Conservation (phyloP, 2,329 filamentous ascomycete genomes). For the Periconia macrospinosa region DNA sequence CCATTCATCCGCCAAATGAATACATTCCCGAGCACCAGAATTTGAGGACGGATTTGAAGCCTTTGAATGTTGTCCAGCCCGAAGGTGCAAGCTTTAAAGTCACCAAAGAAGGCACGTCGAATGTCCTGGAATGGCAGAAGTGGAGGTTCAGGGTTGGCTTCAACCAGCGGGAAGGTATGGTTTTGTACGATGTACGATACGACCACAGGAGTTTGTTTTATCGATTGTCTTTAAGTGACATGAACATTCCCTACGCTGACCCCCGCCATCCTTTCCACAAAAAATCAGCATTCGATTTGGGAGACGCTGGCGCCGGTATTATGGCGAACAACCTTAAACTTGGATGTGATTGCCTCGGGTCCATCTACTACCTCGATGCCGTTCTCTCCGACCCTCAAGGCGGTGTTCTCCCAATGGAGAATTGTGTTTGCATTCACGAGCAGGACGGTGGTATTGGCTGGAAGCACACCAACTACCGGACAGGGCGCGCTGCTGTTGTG, state of each 20-base stretch:
- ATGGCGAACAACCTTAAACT: constrained; percentile 71
- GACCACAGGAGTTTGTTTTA: constrained; percentile 68
- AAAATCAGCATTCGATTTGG: constrained; percentile 71
- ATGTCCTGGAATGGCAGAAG: constrained; percentile 66
- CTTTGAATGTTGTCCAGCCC: constrained; percentile 65
- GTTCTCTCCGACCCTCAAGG: constrained; percentile 64
- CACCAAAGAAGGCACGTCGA: constrained; percentile 55
- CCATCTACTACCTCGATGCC: constrained; percentile 68
- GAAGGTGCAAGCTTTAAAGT: constrained; percentile 65
- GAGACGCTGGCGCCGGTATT: constrained; percentile 66
- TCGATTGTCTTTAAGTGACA: constrained; percentile 66
- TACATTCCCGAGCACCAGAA: constrained; percentile 67
- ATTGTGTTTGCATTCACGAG: constrained; percentile 70
- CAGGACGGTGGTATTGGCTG: constrained; percentile 70
- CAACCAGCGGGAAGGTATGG: constrained; percentile 70
- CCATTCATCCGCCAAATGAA: constrained; percentile 63
- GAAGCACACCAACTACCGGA: constrained; percentile 74
- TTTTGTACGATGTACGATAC: constrained; percentile 68
- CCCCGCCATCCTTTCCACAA: constrained; percentile 69
- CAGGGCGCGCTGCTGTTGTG: constrained; percentile 63
- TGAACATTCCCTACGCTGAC: constrained; percentile 66
- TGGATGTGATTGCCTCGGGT: constrained; percentile 71
- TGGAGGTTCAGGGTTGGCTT: constrained; percentile 72
- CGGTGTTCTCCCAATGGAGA: constrained; percentile 61
- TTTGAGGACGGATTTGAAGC: constrained; percentile 64